Evolutionary conservation across 345 rosid species (phyloP), one percentile per base, ranked within the genome.

Genomic region (Euphorbia lathyris): DNA sequence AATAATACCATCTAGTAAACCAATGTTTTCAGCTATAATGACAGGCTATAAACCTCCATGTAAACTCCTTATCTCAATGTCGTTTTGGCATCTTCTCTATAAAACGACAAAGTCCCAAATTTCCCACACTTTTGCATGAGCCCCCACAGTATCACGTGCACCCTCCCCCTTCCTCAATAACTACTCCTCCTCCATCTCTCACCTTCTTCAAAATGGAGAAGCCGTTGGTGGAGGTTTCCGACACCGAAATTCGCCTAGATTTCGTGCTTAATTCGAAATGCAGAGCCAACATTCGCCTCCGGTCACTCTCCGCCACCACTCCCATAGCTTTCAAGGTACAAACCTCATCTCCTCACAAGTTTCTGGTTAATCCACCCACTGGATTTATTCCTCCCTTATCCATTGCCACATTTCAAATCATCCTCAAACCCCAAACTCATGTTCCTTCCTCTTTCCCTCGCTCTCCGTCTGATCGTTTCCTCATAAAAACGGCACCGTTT

Each of bases 341-440:
- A 74, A 84, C 92, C 51, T 85, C 87, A 13, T 85, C 90, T 3
- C 90, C 92, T 1, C 79, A 78, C 67, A 88, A 83, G 75, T 88
- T 88, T 65, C 77, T 88, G 0, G 90, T 87, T 27, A 81, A 85
- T 58, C 90, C 90, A 17, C 87, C 92, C 0, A 73, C 66, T 27
- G 92, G 88, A 40, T 43, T 81, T 73, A 68, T 85, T 65, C 74
- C 80, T 20, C 92, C 92, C 0, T 66, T 65, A 11, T 83, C 88
- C 52, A 63, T 65, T 17, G 23, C 83, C 65, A 63, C 82, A 42
- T 69, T 88, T 74, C 90, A 81, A 55, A 68, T 88, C 79, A 67
- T 85, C 30, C 92, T 88, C 81, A 82, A 72, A 63, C 86, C 90
- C 5, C 89, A 87, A 52, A 7, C 64, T 22, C 83, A 80, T 42